A percentile compares a stretch with the other conserved stretches of the same genome.
Conservation (phyloP, 805 yeast genomes). For the Ogataea corticis region DNA sequence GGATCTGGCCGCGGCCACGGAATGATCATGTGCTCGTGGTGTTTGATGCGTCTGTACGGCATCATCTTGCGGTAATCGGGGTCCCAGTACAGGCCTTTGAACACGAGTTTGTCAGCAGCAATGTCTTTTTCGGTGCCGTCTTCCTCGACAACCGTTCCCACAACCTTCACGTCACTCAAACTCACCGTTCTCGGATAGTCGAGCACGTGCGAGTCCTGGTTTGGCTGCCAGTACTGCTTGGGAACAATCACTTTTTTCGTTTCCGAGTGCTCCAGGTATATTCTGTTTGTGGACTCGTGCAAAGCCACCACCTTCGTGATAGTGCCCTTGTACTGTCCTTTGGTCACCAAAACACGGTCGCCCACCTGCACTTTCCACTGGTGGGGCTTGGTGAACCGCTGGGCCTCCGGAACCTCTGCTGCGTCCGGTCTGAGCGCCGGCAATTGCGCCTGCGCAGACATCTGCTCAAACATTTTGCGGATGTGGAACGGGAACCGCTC, state of each 20-base stretch:
- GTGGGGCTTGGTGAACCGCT: constrained; percentile 42
- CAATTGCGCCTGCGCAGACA: constrained; percentile 31
- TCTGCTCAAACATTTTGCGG: constrained; percentile 30
- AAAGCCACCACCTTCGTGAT: constrained; percentile 66
- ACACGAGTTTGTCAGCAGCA: constrained; percentile 73
- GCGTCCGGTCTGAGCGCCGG: constrained; percentile 33
- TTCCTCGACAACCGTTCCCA: constrained; percentile 72
- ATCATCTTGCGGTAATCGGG: constrained; percentile 67
- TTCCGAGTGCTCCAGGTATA: constrained; percentile 68
- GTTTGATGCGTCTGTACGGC: constrained; percentile 76
- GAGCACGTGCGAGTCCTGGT: constrained; percentile 69
- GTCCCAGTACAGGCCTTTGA: constrained; percentile 72
- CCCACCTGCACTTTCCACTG: constrained; percentile 70
- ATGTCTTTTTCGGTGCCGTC: constrained; percentile 65
- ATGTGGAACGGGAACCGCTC: constrained; percentile 32
- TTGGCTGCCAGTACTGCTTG: constrained; percentile 66
- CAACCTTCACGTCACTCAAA: constrained; percentile 64
- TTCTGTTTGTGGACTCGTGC: constrained; percentile 60
- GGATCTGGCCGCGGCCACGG: constrained; percentile 88
- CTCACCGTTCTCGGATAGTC: constrained; percentile 67
- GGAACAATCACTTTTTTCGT: constrained; percentile 67
- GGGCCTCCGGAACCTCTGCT: constrained; percentile 33
- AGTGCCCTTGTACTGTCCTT: constrained; percentile 74
- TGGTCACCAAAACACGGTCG: constrained; percentile 71
- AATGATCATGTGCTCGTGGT: constrained; percentile 65